These are phyloP conservation scores for Trichoderma sp. DNA, from an alignment of 2,329 filamentous ascomycete genomes.

Conservation along the genomic window DNA sequence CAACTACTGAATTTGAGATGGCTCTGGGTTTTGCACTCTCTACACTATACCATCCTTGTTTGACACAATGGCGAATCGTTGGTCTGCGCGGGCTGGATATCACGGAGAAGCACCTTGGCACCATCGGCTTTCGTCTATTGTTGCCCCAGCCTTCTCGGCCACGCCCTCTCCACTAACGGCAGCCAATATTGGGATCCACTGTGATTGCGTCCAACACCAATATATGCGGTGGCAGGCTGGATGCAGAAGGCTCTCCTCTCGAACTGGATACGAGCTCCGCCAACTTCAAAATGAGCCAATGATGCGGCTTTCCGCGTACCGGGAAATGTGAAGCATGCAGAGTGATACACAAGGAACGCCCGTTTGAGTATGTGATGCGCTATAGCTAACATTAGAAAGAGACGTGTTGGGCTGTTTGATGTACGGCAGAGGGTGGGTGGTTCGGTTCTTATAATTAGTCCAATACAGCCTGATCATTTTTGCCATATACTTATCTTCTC, in stretches of 20 bases:
- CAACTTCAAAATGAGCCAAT: constrained; percentile 7
- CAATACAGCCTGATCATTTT: neutral
- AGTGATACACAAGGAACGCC: neutral
- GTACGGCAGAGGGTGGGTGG: neutral
- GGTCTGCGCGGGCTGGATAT: neutral
- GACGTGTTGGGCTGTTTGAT: neutral
- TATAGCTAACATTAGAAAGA: neutral
- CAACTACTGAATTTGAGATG: neutral
- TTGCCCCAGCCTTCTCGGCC: neutral
- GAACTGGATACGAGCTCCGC: neutral
- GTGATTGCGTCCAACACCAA: neutral
- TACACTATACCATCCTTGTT: neutral
- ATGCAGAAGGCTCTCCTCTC: constrained; percentile 3
- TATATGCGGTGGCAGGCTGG: constrained; percentile 3
- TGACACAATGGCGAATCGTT: neutral
- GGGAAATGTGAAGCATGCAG: neutral
- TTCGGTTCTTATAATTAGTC: neutral
- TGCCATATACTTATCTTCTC: neutral
- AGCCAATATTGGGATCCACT: neutral
- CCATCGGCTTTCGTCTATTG: neutral
- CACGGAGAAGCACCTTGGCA: neutral
- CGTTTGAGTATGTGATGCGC: neutral
- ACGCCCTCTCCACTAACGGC: neutral
- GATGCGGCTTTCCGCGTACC: neutral
- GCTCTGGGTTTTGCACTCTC: neutral